Percentiles rank a stretch among this genome's conserved stretches.
Evolutionary conservation across 495 filamentous ascomycete genomes (phyloP).

Genomic region (Haplographium delicatum): DNA sequence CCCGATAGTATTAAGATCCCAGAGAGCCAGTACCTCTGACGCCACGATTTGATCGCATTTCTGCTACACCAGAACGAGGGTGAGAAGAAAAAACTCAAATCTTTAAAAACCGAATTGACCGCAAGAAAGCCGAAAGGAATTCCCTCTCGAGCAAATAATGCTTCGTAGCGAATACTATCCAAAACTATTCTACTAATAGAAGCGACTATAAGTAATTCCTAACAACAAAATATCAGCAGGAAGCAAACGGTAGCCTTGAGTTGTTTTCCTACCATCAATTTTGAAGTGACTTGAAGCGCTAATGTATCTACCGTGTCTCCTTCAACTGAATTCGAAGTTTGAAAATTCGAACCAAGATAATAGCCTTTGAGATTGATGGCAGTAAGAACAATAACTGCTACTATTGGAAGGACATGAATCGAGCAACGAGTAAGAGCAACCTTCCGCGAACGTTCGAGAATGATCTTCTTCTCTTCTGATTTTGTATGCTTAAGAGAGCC

Average conservation of each 20-base stretch:
- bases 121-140: neutral
- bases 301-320: neutral
- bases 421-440: neutral
- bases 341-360: neutral
- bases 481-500: too few relatives aligned
- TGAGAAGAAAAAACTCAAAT: neutral
- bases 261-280: neutral
- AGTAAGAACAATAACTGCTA: neutral
- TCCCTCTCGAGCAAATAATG: neutral
- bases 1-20: neutral
- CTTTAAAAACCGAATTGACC: neutral
- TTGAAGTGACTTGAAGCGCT: neutral
- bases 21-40: neutral
- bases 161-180: neutral
- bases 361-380: neutral
- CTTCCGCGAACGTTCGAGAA: neutral
- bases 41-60: neutral
- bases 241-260: neutral
- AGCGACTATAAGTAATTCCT: conserved; percentile 1
- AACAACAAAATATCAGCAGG: neutral
- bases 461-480: conserved; percentile 1
- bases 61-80: neutral
- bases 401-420: neutral
- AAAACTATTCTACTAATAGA: neutral
- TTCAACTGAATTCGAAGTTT: neutral